A percentile compares a stretch with the other conserved stretches of the same genome.
Conservation (phyloP, 2,329 filamentous ascomycete genomes). For the Ceratocystis destructans region DNA sequence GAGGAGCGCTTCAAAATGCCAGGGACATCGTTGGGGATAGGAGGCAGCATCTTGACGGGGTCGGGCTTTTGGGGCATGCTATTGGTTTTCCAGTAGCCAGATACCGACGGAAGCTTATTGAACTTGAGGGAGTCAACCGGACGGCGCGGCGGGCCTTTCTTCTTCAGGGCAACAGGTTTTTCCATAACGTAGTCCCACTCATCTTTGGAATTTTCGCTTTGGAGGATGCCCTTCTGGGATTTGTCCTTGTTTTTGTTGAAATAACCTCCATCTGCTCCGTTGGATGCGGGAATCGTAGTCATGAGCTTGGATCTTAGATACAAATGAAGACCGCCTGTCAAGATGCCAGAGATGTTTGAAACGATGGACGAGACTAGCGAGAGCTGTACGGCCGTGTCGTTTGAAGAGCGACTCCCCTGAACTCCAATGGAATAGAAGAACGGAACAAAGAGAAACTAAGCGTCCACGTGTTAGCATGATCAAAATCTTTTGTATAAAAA, state of each 20-base stretch:
- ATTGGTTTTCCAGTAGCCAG: neutral
- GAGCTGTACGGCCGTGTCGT: conserved; percentile 34
- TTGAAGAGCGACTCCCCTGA: conserved; percentile 25
- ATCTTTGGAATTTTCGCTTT: neutral
- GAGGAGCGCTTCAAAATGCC: neutral
- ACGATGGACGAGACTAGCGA: conserved; percentile 53
- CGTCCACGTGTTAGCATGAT: neutral
- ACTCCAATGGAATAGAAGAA: conserved; percentile 49
- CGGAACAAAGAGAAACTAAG: conserved; percentile 44
- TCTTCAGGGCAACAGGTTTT: neutral
- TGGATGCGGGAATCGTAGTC: conserved; percentile 23
- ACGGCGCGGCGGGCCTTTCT: neutral
- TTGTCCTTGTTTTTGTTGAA: neutral
- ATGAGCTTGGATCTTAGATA: conserved; percentile 51
- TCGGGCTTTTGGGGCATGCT: conserved; percentile 16
- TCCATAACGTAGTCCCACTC: neutral
- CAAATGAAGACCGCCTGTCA: conserved; percentile 51
- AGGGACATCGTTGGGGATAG: neutral
- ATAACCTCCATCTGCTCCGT: neutral
- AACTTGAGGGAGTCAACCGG: neutral
- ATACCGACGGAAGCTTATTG: neutral
- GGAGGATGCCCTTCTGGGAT: neutral
- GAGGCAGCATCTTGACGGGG: conserved; percentile 6
- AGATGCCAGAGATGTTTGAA: conserved; percentile 50
- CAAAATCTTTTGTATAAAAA: neutral